A percentile compares a stretch with the other conserved stretches of the same genome.
Conservation (phyloP, 1,139 yeast species). For the Pichia sp. region DNA sequence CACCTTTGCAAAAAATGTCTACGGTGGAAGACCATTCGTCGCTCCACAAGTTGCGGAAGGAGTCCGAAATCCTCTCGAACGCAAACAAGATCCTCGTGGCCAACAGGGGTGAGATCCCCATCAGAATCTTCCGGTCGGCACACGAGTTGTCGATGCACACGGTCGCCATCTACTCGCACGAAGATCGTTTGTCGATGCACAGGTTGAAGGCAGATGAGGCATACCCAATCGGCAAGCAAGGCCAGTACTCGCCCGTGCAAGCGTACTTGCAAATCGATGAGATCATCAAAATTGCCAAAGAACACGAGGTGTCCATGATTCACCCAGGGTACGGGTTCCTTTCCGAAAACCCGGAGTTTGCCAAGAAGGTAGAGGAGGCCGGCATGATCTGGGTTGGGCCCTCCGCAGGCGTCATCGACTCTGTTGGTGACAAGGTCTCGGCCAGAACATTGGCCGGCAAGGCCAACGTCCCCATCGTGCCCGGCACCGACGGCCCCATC, state of each 20-base stretch:
- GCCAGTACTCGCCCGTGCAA: slow-evolving; percentile 91
- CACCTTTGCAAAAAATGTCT: slow-evolving; percentile 20
- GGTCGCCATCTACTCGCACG: slow-evolving; percentile 95
- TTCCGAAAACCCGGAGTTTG: slow-evolving; percentile 92
- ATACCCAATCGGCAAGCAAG: slow-evolving; percentile 84
- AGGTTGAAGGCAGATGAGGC: slow-evolving; percentile 90
- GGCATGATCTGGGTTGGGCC: slow-evolving; percentile 99
- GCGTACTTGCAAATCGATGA: slow-evolving; percentile 96
- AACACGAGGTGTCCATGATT: slow-evolving; percentile 88
- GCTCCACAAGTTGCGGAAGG: slow-evolving; percentile 46
- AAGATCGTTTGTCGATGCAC: slow-evolving; percentile 93
- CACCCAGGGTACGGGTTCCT: slow-evolving; percentile 98
- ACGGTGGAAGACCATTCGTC: slow-evolving; percentile 32
- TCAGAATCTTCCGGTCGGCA: slow-evolving; percentile 91
- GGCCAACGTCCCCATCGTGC: slow-evolving; percentile 88
- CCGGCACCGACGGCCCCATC: slow-evolving; percentile 98
- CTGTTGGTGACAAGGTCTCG: slow-evolving; percentile 97
- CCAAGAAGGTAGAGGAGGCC: slow-evolving; percentile 81
- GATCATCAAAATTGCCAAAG: slow-evolving; percentile 83
- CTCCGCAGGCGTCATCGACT: slow-evolving; percentile 76
- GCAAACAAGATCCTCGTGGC: slow-evolving; percentile 83
- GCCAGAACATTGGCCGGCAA: slow-evolving; percentile 83
- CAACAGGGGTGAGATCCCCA: slow-evolving; percentile 87
- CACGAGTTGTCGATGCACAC: slow-evolving; percentile 97
- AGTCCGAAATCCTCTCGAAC: slow-evolving; percentile 56